Evolutionary conservation across 2,329 filamentous ascomycete genomes (phyloP), one percentile per base, ranked within the genome.

Genomic region (Gyromitra esculenta): DNA sequence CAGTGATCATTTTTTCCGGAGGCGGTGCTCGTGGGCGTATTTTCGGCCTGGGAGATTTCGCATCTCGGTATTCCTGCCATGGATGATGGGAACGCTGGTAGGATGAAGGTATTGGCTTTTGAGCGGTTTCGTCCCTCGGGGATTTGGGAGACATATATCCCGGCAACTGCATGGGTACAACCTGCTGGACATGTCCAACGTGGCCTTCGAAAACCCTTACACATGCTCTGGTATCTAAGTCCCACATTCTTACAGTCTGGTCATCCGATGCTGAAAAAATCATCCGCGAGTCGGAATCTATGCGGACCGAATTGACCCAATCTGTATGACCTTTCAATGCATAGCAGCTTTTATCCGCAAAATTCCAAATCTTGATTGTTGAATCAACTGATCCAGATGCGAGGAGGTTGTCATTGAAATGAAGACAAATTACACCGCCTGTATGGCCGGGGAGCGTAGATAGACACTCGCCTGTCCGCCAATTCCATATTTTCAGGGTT

Each of bases 301-400:
- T 89, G 79, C 91, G 91, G 41, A 98, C 95, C n/a, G 92, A 91
- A 84, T 99, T 99, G 81, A 99, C 94, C 92, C 95, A 98, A 83
- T 98, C 94, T 0, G 87, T 89, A 82, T 99, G 96, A 7, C 94
- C 95, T 31, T 91, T 90, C 11, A 99, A 87, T 66, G 89, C 88
- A 80, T 91, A 97, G 0, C 91, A 92, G 68, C 92, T 90, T 82
- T 93, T 93, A 75, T 92, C 92, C 81, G 92, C 89, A 81, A 96
- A 96, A 83, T 97, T 95, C 88, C 95, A 97, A 59, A 99, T 91
- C 82, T 95, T 94, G 83, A 98, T 91, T 0, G 91, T 95, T 82
- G 90, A 90, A 84, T 99, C 96, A 78, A 94, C 91, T 0, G 94
- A 97, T 0, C 93, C 96, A 0, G 94, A 96, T 0, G 93, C 95